A percentile compares a stretch with the other conserved stretches of the same genome.
phyloP scores from a whole-genome alignment of 1,284 basidiomycete species.

The Ceratobasidium sp. region DNA sequence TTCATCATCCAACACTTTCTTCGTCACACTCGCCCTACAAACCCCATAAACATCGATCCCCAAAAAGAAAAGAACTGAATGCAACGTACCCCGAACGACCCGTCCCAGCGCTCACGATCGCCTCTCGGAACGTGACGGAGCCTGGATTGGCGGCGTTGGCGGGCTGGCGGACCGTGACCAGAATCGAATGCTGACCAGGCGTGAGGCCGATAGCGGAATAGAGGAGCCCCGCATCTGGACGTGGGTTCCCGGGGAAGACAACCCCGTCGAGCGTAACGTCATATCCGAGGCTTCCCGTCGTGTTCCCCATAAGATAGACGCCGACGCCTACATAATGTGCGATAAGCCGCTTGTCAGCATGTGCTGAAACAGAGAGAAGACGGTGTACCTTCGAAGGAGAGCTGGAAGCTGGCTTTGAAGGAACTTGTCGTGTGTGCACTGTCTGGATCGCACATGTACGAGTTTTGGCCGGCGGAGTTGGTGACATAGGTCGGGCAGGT shows the following conservation, averaged over 20 bases:
- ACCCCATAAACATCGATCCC: neutral
- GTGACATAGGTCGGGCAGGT: constrained; percentile 23
- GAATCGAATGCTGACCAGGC: constrained; percentile 24
- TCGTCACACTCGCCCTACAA: constrained; percentile 23
- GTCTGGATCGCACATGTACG: constrained; percentile 37
- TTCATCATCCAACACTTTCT: constrained; percentile 2
- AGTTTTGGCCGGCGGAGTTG: constrained; percentile 4
- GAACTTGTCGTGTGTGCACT: constrained; percentile 39
- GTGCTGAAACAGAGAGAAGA: neutral
- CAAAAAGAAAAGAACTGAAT: neutral
- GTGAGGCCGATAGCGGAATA: constrained; percentile 22
- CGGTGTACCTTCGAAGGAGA: constrained; percentile 32
- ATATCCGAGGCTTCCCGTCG: constrained; percentile 32
- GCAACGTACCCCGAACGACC: constrained; percentile 15
- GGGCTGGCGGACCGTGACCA: constrained; percentile 32
- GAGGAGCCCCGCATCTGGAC: neutral
- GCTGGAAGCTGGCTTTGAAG: constrained; percentile 29
- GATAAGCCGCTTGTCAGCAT: neutral
- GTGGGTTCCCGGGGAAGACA: constrained; percentile 24
- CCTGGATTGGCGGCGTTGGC: constrained; percentile 6
- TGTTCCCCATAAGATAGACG: constrained; percentile 36
- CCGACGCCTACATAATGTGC: constrained; percentile 20
- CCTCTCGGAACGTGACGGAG: constrained; percentile 30
- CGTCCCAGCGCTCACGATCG: constrained; percentile 26
- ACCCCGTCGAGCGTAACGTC: constrained; percentile 33